A percentile compares a stretch with the other conserved stretches of the same genome.
Conservation (phyloP, 1,139 yeast genomes). For the Meyerozyma carpophila region DNA sequence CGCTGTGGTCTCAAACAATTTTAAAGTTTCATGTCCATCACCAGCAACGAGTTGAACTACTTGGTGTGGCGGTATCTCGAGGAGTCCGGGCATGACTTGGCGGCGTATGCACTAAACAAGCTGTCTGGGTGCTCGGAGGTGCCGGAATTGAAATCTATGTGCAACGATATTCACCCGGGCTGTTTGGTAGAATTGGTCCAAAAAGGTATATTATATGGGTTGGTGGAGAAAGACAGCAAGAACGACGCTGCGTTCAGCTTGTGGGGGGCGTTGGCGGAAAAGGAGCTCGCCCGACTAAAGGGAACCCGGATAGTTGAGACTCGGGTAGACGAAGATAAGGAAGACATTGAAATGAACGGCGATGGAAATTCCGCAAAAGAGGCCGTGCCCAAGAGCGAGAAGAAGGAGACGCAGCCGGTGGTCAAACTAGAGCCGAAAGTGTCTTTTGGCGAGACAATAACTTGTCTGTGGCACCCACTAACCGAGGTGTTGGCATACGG, state of each 20-base stretch:
- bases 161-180: slow-evolving; percentile 57
- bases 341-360: slow-evolving; percentile 13
- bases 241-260: not conserved
- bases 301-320: slow-evolving; percentile 1
- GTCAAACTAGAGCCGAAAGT: slow-evolving; percentile 21
- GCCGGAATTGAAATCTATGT: slow-evolving; percentile 35
- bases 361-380: slow-evolving; percentile 1
- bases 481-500: slow-evolving; percentile 37
- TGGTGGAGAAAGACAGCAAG: not conserved
- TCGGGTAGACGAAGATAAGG: slow-evolving; percentile 6
- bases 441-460: slow-evolving; percentile 23
- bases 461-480: slow-evolving; percentile 37
- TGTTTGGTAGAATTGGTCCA: slow-evolving; percentile 77
- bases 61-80: slow-evolving; percentile 90
- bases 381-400: slow-evolving; percentile 4
- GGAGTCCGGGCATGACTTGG: slow-evolving; percentile 75
- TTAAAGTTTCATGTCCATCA: slow-evolving; percentile 55
- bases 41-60: slow-evolving; percentile 83
- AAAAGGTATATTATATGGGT: slow-evolving; percentile 66
- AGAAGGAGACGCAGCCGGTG: slow-evolving; percentile 8
- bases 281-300: slow-evolving; percentile 11
- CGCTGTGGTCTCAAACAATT: not conserved
- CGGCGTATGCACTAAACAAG: slow-evolving; percentile 79
- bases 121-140: slow-evolving; percentile 60
- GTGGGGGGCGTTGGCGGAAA: slow-evolving; percentile 20